A percentile compares a stretch with the other conserved stretches of the same genome.
These are phyloP conservation scores for Tympanopsis confertula DNA, from an alignment of 2,329 filamentous ascomycete genomes.

Conservation along the genomic window DNA sequence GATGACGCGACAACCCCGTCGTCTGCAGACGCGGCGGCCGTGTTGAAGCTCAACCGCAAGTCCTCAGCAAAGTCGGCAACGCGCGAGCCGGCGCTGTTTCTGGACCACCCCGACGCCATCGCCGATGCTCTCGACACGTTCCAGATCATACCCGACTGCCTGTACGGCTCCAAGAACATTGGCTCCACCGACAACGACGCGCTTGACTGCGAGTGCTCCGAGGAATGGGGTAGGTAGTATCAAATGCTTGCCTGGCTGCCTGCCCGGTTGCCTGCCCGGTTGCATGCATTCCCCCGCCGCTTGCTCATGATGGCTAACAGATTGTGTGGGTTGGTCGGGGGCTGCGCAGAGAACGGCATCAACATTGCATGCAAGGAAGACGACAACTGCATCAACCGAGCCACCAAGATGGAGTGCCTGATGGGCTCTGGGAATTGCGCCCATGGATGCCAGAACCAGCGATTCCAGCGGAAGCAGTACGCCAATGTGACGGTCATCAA, in stretches of 20 bases:
- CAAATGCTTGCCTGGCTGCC: conserved; percentile 4
- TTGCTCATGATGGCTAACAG: conserved; percentile 7
- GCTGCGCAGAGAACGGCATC: conserved; percentile 37
- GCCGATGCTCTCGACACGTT: conserved; percentile 66
- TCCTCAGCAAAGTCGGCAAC: conserved; percentile 57
- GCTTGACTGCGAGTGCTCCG: conserved; percentile 86
- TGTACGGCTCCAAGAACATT: conserved; percentile 83
- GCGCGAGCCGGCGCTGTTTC: conserved; percentile 55
- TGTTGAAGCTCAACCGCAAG: conserved; percentile 60
- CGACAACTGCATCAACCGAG: conserved; percentile 95
- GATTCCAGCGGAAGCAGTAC: conserved; percentile 83
- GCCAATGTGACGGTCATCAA: conserved; percentile 90
- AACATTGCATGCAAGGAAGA: conserved; percentile 91
- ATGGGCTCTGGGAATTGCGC: conserved; percentile 74
- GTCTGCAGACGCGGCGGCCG: no score
- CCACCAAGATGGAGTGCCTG: conserved; percentile 93
- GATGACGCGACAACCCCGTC: no score
- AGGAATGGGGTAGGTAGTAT: conserved; percentile 76
- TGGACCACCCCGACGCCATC: conserved; percentile 68
- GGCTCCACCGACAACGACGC: conserved; percentile 76
- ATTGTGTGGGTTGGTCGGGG: conserved; percentile 6
- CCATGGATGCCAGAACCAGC: conserved; percentile 78
- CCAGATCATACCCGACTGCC: conserved; percentile 70
- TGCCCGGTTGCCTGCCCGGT: no score
- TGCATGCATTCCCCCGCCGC: no score